Conservation (phyloP, 2,329 filamentous ascomycete genomes). For the Pleoardoris graminearum region DNA sequence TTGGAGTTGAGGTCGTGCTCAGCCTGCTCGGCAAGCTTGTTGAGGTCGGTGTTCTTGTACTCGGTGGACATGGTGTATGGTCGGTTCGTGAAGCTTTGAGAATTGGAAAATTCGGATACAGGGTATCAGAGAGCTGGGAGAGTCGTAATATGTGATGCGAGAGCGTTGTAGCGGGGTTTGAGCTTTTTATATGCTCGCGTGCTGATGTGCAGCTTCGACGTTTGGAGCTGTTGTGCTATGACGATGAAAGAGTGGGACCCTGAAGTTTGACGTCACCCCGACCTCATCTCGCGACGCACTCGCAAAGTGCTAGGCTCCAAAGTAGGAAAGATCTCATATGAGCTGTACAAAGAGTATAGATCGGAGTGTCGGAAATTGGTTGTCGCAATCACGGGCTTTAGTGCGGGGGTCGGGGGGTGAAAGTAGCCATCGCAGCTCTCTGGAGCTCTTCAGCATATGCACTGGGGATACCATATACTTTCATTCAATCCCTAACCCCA, state of each 20-base stretch:
- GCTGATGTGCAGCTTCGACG: background rate
- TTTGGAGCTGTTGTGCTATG: background rate
- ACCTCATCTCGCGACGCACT: constrained; percentile 17
- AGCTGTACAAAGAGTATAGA: too few species aligned
- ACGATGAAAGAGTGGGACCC: constrained; percentile 16
- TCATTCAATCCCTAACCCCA: too few species aligned
- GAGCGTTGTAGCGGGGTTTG: background rate
- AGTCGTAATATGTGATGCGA: background rate
- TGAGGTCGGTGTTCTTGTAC: constrained; percentile 48
- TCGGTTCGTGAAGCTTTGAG: background rate
- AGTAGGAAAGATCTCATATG: too few species aligned
- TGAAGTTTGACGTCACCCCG: constrained; percentile 23
- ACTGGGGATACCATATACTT: too few species aligned
- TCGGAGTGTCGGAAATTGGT: too few species aligned
- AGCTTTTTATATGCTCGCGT: constrained; percentile 1
- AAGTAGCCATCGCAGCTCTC: too few species aligned
- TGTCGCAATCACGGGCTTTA: too few species aligned
- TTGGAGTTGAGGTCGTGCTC: constrained; percentile 54
- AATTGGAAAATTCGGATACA: background rate
- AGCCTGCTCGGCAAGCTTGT: constrained; percentile 52
- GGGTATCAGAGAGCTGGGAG: background rate
- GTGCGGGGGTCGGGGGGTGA: too few species aligned
- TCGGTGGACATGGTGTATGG: constrained; percentile 47
- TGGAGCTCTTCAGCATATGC: too few species aligned
- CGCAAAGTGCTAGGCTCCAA: background rate